Conservation (phyloP, 345 rosid genomes). For the Theobroma cacao region DNA sequence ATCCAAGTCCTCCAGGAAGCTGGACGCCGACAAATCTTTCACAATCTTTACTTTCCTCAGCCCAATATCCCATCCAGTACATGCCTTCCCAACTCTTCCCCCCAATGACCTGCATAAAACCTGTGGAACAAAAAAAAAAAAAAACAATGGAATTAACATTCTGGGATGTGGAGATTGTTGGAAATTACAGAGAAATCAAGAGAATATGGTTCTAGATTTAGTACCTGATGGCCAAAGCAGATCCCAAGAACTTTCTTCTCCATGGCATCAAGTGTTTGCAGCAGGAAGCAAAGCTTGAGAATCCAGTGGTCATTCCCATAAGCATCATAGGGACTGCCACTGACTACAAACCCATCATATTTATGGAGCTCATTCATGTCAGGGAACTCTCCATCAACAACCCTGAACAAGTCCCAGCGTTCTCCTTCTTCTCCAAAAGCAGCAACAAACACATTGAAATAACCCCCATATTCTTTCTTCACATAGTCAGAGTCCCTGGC, state of each 20-base stretch:
- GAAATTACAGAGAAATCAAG: background rate
- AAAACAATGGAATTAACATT: background rate
- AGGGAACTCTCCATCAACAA: slow-evolving; percentile 82
- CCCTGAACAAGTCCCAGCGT: slow-evolving; percentile 70
- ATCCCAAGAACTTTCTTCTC: slow-evolving; percentile 77
- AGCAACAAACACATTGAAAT: slow-evolving; percentile 65
- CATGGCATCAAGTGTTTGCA: slow-evolving; percentile 70
- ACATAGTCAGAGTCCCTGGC: slow-evolving; percentile 79
- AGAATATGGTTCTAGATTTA: background rate
- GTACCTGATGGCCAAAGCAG: slow-evolving; percentile 98
- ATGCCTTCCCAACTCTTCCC: slow-evolving; percentile 72
- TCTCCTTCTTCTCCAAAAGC: slow-evolving; percentile 84
- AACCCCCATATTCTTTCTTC: slow-evolving; percentile 68
- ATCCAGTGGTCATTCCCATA: slow-evolving; percentile 76
- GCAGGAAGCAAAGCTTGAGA: slow-evolving; percentile 59
- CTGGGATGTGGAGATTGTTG: background rate
- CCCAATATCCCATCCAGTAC: slow-evolving; percentile 74
- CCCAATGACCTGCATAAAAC: slow-evolving; percentile 84
- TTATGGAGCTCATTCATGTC: slow-evolving; percentile 51
- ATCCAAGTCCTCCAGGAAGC: slow-evolving; percentile 30
- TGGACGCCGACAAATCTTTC: slow-evolving; percentile 36
- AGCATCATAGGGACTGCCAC: slow-evolving; percentile 84
- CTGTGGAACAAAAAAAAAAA: slow-evolving; percentile 23
- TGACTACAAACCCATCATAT: slow-evolving; percentile 78
- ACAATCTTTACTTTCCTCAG: slow-evolving; percentile 57